These are phyloP conservation scores for Stephania cephalantha DNA, from an alignment of 164 flowering plant genomes.

Conservation along the genomic window DNA sequence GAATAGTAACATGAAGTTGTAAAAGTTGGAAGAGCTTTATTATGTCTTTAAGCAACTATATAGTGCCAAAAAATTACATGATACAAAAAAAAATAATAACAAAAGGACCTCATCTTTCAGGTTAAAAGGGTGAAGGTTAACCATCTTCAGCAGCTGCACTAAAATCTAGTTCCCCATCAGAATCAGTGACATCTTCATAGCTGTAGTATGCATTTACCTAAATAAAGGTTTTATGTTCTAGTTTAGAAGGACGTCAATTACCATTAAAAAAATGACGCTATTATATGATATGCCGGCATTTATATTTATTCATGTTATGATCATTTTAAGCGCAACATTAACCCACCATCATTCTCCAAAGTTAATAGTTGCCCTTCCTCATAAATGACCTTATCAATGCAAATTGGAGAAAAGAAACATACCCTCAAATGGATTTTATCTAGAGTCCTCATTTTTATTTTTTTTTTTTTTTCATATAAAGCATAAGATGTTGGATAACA, in stretches of 20 bases:
- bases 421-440: neutral
- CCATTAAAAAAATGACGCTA: neutral
- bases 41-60: no score
- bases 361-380: neutral
- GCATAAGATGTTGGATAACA: neutral
- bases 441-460: no score
- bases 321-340: no score
- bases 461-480: neutral
- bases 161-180: slow-evolving; percentile 85
- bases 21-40: no score
- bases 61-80: neutral
- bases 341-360: no score
- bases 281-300: no score
- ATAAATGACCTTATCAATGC: neutral
- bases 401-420: neutral
- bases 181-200: slow-evolving; percentile 68
- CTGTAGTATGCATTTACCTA: slow-evolving; percentile 78
- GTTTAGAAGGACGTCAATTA: neutral
- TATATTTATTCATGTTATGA: no score
- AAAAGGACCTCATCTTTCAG: slow-evolving; percentile 4
- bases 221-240: slow-evolving; percentile 9
- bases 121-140: slow-evolving; percentile 1
- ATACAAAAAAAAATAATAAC: neutral
- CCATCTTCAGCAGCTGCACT: slow-evolving; percentile 18
- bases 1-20: no score